phyloP scores from a whole-genome alignment of 202 grass and related monocot species.

The Schoenoplectus tabernaemontani region DNA sequence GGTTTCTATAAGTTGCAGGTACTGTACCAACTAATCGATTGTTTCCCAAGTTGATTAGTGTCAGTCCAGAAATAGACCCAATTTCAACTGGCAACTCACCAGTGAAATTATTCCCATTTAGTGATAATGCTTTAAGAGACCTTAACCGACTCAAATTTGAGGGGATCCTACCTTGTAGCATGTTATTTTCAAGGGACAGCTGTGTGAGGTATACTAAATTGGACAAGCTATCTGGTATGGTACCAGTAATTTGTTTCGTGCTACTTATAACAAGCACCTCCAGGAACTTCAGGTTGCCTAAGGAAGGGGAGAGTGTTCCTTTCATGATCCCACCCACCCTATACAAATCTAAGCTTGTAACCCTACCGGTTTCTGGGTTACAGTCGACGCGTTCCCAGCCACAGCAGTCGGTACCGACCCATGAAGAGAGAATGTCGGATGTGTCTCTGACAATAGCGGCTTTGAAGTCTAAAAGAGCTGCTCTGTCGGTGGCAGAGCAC shows the following conservation, averaged over 20 bases:
- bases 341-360: slow-evolving; percentile 45
- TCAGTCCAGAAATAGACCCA: slow-evolving; percentile 29
- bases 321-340: slow-evolving; percentile 38
- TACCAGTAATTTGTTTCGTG: slow-evolving; percentile 41
- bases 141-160: slow-evolving; percentile 30
- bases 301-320: slow-evolving; percentile 41
- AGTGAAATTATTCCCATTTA: slow-evolving; percentile 56
- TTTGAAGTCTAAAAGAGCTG: slow-evolving; percentile 63
- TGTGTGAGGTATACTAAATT: slow-evolving; percentile 44
- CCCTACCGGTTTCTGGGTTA: slow-evolving; percentile 41
- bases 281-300: slow-evolving; percentile 45
- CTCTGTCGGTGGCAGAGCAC: slow-evolving; percentile 38
- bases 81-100: slow-evolving; percentile 45
- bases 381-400: slow-evolving; percentile 63
- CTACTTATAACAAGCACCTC: slow-evolving; percentile 46
- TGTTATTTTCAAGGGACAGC: slow-evolving; percentile 70
- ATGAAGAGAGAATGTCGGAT: slow-evolving; percentile 55
- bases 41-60: slow-evolving; percentile 57
- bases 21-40: slow-evolving; percentile 44
- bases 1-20: slow-evolving; percentile 36
- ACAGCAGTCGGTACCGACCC: slow-evolving; percentile 49
- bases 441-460: slow-evolving; percentile 39
- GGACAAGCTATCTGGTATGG: slow-evolving; percentile 43
- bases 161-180: slow-evolving; percentile 44
- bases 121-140: slow-evolving; percentile 44